Base-by-base conservation (phyloP, 2,329 filamentous ascomycete genomes). In the Fusarium nodosum region DNA sequence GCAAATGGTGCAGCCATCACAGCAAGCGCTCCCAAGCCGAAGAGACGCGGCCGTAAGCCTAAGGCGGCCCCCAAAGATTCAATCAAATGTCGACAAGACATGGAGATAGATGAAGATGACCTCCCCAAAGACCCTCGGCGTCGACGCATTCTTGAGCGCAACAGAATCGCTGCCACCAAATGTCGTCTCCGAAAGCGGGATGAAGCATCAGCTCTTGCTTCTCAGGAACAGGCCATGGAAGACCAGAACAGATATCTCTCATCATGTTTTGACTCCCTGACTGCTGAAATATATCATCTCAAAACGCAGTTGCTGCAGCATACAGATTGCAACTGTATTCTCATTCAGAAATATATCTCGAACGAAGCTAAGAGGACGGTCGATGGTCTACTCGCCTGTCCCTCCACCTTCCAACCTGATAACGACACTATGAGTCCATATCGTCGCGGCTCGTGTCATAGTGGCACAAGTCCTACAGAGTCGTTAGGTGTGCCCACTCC, bases 271-370 rank as follows among this genome's bases (percentile, higher is more conserved):
- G 72, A 77, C 44, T 66, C 70, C 3, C 53, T 78, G 22, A 72
- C 69, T 24, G 62, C 74, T 41, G 76, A 78, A 53, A 71, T 77
- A 41, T 75, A 75, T 33, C 69, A 74, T 33, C 67, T 78, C 54
- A 78, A 78, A 64, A 76, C 69, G 2, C 67, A 77, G 46, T 57
- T 78, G 3, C 58, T 78, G 30, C 74, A 69, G 16, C 76, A 78
- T 38, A 76, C 74, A 12, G 73, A 77, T 46, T 78, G 76, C 55
- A 70, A 74, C 58, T 78, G 76, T 30, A 55, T 69, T 28, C 71
- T 78, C 10, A 78, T 78, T 31, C 75, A 77, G 39, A 74, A 68
- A 36, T 78, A 77, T 51, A 77, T 78, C 53, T 72, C 73, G 33
- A 71, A 76, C 20, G 75, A 78, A 54, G 76, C 76, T 3, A 72